Evolutionary conservation across 805 yeast genomes (phyloP), one percentile per base, ranked within the genome.

Genomic region (Candida fluviatilis): DNA sequence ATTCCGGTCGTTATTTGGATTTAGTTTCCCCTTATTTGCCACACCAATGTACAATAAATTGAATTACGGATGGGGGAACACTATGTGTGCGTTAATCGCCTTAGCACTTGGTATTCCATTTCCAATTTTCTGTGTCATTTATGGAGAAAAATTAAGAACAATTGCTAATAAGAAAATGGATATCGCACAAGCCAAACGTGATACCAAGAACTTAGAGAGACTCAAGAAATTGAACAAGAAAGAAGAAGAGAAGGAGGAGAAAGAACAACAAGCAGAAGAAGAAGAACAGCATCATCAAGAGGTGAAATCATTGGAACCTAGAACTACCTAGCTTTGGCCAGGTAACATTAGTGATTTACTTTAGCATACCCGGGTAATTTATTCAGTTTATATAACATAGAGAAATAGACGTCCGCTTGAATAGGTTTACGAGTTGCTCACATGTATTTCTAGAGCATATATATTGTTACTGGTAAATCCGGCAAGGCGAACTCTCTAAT

Each of bases 1-100:
- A 43, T 73, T 79, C 49, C 66, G 93, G 49, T 78, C 87, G 4
- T 55, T 73, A 31, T 71, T 83, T 50, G 91, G 90, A 1, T 83
- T 80, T 38, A 66, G 75, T 8, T 81, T 84, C 62, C 93, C 89
- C 5, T 59, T 82, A 30, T 79, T 80, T 55, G 84, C 83, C 2
- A 57, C 66, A 6, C 60, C 70, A 6, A 75, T 82, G 81, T 83
- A 78, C 54, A 58, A 57, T 33, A 56, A 41, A 7, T 55, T 83
- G 32, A 81, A 82, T 15, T 80, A 79, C 48, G 86, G 85, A 4
- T 82, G 87, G 88, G 85, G 85, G 17, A 75, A 76, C 51, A 74
- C 84, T 0, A 53, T 82, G 49, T 76, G 80, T 55, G 88, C 74
- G 0, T 63, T 80, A 29, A 56, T 81, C 35, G 81, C 75, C 6